phyloP scores from a whole-genome alignment of 306 rosid species.

The Corylus avellana region DNA sequence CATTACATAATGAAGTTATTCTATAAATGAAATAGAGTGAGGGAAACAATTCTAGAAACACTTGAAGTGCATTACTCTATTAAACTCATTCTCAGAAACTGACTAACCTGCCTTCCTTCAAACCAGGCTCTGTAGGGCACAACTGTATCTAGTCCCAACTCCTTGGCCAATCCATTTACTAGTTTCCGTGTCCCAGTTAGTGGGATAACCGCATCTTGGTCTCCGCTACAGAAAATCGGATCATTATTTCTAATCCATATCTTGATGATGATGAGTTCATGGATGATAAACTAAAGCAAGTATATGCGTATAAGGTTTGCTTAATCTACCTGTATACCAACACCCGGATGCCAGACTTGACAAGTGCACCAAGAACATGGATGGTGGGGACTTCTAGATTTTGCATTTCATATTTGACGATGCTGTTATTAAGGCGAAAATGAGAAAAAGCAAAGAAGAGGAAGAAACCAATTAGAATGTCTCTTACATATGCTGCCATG shows the following conservation, averaged over 20 bases:
- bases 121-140: constrained; percentile 60
- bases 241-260: neutral
- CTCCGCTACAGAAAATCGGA: constrained; percentile 10
- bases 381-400: neutral
- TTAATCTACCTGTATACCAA: constrained; percentile 10
- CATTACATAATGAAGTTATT: neutral
- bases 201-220: constrained; percentile 34
- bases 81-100: neutral
- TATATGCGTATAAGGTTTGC: neutral
- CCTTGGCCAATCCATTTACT: constrained; percentile 31
- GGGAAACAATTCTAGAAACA: no score
- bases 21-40: no score
- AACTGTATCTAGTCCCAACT: constrained; percentile 36
- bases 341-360: constrained; percentile 9
- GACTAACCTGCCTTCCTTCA: constrained; percentile 46
- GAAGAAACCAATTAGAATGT: neutral
- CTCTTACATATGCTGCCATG: neutral
- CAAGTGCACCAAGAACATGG: constrained; percentile 1
- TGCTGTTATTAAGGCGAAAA: neutral
- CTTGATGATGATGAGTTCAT: neutral
- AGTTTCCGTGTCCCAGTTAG: constrained; percentile 23
- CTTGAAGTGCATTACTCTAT: no score
- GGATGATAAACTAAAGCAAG: neutral
- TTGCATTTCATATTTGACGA: neutral
- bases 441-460: neutral